Percentiles rank a stretch among this genome's conserved stretches.
Evolutionary conservation across 2,329 filamentous ascomycete species (phyloP).

Genomic region (Zymoseptoria brevis): DNA sequence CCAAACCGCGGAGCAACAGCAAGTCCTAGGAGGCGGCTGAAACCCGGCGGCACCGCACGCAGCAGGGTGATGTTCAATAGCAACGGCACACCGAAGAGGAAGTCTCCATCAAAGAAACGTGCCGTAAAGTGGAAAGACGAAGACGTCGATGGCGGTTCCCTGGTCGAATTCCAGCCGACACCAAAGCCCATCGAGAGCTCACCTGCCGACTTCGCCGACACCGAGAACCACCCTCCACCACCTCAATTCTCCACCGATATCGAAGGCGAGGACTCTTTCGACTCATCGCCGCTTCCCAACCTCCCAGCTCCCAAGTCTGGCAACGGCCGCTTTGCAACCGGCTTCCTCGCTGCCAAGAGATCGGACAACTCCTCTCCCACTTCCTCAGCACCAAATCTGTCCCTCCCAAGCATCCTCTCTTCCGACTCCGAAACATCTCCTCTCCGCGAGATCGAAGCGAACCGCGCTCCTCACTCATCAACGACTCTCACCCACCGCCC

Average conservation of each 20-base stretch:
- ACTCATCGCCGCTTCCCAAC: conserved; percentile 51
- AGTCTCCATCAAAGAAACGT: conserved; percentile 59
- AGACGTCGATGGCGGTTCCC: conserved; percentile 64
- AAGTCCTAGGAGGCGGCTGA: conserved; percentile 69
- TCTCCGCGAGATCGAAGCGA: conserved; percentile 39
- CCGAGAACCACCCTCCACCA: conserved; percentile 7
- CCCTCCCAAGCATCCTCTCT: conserved; percentile 52
- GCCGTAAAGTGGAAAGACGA: conserved; percentile 90
- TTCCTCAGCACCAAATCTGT: conserved; percentile 46
- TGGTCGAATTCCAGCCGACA: conserved; percentile 88
- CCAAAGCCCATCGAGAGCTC: conserved; percentile 59
- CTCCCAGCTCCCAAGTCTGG: conserved; percentile 45
- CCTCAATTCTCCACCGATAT: conserved; percentile 43
- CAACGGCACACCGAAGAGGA: conserved; percentile 72
- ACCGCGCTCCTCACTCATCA: conserved; percentile 30
- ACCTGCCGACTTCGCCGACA: conserved; percentile 29
- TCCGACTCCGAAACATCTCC: conserved; percentile 48
- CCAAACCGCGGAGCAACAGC: conserved; percentile 46
- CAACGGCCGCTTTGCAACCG: conserved; percentile 68
- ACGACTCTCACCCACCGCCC: conserved; percentile 6
- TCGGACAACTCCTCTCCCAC: conserved; percentile 46
- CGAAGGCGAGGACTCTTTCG: conserved; percentile 32
- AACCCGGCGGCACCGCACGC: conserved; percentile 47
- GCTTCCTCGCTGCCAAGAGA: conserved; percentile 62
- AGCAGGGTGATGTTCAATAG: conserved; percentile 55